Evolutionary conservation across 441 rosid species (phyloP), one percentile per base, ranked within the genome.

Genomic region (Viola pubescens): DNA sequence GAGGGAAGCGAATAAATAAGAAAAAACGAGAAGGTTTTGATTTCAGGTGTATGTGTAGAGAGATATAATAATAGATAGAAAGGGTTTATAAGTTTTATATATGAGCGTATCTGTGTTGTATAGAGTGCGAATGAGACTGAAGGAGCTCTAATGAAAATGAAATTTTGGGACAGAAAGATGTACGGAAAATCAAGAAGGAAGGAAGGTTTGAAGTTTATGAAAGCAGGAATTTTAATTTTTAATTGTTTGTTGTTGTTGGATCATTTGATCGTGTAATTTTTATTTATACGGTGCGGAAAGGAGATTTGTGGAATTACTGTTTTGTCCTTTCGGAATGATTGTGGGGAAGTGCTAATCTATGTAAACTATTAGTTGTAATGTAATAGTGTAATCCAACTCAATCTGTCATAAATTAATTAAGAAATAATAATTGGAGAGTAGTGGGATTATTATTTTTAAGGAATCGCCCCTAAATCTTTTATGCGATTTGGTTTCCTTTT

Each of bases 131-230:
- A 6, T 40, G 58, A 51, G 39, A 61, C 58, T 56, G 66, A 49
- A 50, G 62, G 48, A 61, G 58, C 56, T 48, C 61, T 41, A 26
- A 14, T 11, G 44, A 61, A 39, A 48, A 37, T 11, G 64, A 34
- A 59, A 59, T 4, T 14, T 47, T 39, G 14, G 48, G 41, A 13
- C 41, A 37, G 7, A 38, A n/a, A n/a, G 62, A 26, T 50, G 2
- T 46, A 60, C 64, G 64, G 69, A 59, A 43, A 39, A 55, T 19
- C 26, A 19, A 34, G 26, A 37, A 41, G 39, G n/a, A n/a, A 47
- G 40, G 43, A 12, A 56, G 63, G 9, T 47, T 44, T 60, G 44
- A 52, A 58, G 60, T 47, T 59, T 55, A 34, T n/a, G 65, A 44
- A 61, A 14, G 19, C 39, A 5, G 9, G 16, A 4, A 8, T 56